These are phyloP conservation scores for Dendrostoma leiphaemia DNA, from an alignment of 2,329 filamentous ascomycete genomes.

Conservation along the genomic window DNA sequence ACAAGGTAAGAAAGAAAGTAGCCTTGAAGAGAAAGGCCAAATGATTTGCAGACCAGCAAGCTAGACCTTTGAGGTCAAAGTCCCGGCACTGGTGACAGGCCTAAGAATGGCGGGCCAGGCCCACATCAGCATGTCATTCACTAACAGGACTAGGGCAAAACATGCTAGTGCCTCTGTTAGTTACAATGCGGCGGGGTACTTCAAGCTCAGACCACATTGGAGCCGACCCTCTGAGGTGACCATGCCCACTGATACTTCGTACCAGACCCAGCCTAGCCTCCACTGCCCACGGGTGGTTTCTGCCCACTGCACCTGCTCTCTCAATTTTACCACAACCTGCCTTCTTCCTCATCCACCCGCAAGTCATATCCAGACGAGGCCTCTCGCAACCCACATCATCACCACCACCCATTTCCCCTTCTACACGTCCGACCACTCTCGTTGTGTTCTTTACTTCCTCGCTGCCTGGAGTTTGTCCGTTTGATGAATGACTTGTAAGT, in stretches of 20 bases:
- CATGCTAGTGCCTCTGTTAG: neutral
- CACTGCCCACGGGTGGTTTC: constrained; percentile 1
- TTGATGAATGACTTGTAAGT: constrained; percentile 57
- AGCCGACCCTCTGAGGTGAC: constrained; percentile 2
- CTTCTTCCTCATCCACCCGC: constrained; percentile 30
- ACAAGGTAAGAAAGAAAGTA: neutral
- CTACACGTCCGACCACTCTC: constrained; percentile 3
- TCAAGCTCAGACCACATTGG: constrained; percentile 12
- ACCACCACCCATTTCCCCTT: constrained; percentile 9
- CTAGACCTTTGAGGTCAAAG: neutral
- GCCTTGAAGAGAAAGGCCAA: neutral
- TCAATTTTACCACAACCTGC: constrained; percentile 15
- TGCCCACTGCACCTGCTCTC: constrained; percentile 18
- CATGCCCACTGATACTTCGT: neutral
- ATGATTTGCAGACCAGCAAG: neutral
- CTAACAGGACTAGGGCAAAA: neutral
- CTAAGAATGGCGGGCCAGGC: neutral
- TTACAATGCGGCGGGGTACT: neutral
- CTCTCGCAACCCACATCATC: constrained; percentile 23
- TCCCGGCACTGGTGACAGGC: neutral
- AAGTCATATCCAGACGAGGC: constrained; percentile 25
- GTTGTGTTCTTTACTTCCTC: constrained; percentile 20
- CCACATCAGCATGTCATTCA: neutral
- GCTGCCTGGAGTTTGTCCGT: constrained; percentile 38
- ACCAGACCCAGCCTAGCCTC: no score